Percentiles rank a stretch among this genome's conserved stretches.
These are phyloP conservation scores for Hansfordia pulvinata DNA, from an alignment of 2,329 filamentous ascomycete genomes.

Conservation along the genomic window DNA sequence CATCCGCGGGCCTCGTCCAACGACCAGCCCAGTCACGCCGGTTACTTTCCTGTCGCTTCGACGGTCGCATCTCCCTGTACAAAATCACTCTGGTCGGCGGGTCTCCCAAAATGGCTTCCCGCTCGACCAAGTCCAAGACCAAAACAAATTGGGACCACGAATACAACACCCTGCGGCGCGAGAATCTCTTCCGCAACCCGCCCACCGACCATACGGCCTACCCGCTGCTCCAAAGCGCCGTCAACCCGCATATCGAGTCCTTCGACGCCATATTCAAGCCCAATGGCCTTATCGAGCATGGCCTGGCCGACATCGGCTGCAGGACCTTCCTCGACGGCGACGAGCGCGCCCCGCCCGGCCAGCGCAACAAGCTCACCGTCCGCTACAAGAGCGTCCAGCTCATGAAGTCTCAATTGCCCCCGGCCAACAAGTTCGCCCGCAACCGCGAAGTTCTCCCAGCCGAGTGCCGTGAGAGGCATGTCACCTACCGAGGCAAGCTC, in stretches of 20 bases:
- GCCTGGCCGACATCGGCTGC: slow-evolving; percentile 75
- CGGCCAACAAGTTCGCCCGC: slow-evolving; percentile 71
- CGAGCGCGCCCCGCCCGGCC: slow-evolving; percentile 40
- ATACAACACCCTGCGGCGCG: slow-evolving; percentile 74
- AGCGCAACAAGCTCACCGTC: slow-evolving; percentile 64
- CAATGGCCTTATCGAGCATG: slow-evolving; percentile 60
- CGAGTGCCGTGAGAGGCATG: slow-evolving; percentile 89
- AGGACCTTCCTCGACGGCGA: slow-evolving; percentile 80
- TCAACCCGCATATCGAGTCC: slow-evolving; percentile 85
- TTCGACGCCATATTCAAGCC: slow-evolving; percentile 82
- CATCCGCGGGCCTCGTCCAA: too few relatives aligned
- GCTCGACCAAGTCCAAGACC: slow-evolving; percentile 37
- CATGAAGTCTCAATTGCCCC: slow-evolving; percentile 67
- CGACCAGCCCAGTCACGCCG: too few relatives aligned
- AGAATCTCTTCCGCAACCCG: slow-evolving; percentile 79
- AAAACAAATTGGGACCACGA: slow-evolving; percentile 68
- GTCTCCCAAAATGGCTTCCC: too few relatives aligned
- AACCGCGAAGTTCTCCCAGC: slow-evolving; percentile 81
- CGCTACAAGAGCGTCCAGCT: slow-evolving; percentile 71
- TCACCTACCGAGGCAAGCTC: slow-evolving; percentile 79
- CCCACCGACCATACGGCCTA: slow-evolving; percentile 81
- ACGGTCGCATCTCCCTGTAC: too few relatives aligned
- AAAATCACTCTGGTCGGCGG: too few relatives aligned
- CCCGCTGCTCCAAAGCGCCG: slow-evolving; percentile 71
- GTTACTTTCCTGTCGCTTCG: too few relatives aligned